Percentiles rank a stretch among this genome's conserved stretches.
Conservation (phyloP, 2,329 filamentous ascomycete genomes). For the Aspergillus thermomutatus region DNA sequence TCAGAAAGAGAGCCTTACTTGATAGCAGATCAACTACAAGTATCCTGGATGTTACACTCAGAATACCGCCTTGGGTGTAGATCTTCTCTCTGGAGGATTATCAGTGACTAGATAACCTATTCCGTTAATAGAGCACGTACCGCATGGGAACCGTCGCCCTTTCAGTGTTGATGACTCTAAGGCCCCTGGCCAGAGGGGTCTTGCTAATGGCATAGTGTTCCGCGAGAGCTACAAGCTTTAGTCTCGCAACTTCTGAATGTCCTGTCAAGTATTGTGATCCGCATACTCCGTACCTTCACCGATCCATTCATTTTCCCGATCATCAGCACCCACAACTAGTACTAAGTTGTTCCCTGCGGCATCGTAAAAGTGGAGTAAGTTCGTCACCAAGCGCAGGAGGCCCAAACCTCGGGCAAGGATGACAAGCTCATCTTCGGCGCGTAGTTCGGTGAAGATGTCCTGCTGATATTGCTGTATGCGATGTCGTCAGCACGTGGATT, state of each 20-base stretch:
- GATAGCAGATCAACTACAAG: conserved; percentile 90
- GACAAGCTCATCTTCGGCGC: conserved; percentile 88
- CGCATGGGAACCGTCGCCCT: conserved; percentile 76
- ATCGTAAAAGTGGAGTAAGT: conserved; percentile 94
- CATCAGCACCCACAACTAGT: conserved; percentile 81
- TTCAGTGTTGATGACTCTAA: conserved; percentile 93
- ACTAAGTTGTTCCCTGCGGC: conserved; percentile 91
- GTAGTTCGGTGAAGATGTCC: conserved; percentile 86
- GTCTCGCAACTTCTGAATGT: neutral
- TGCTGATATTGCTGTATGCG: conserved; percentile 74
- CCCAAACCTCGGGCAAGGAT: conserved; percentile 88
- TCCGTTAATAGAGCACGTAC: conserved; percentile 26
- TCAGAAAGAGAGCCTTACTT: conserved; percentile 29
- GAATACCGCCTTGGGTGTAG: conserved; percentile 84
- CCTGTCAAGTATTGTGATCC: neutral
- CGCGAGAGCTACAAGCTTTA: conserved; percentile 62
- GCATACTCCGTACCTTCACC: conserved; percentile 60
- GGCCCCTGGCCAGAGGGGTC: conserved; percentile 73
- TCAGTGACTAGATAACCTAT: conserved; percentile 14
- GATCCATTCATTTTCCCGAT: conserved; percentile 94
- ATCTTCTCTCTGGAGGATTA: conserved; percentile 68
- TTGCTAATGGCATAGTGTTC: conserved; percentile 92
- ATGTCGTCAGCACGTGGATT: conserved; percentile 12
- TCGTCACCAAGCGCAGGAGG: conserved; percentile 88
- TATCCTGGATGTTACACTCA: conserved; percentile 94